Evolutionary conservation across 345 rosid species (phyloP), one percentile per base, ranked within the genome.

Genomic region (Excoecaria cochinchinensis): DNA sequence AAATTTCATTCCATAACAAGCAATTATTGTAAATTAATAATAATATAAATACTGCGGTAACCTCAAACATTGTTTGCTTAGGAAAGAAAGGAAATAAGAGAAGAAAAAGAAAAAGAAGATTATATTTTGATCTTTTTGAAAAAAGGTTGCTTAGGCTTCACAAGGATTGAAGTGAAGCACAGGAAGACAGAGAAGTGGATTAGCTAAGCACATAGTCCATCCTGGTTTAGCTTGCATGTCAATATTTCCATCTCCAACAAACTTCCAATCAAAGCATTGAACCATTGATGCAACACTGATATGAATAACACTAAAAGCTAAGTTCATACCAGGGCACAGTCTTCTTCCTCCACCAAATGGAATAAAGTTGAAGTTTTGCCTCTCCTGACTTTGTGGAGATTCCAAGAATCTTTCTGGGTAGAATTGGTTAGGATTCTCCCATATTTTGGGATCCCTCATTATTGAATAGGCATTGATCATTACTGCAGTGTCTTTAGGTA

Each of bases 221-320:
- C 82, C 81, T 42, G 72, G 38, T 53, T 76, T 68, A 58, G 77
- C 85, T 48, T 83, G 67, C 86, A 79, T 80, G 52, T 71, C 71
- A 72, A 80, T 70, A 24, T 69, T 44, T 8, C 48, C 78, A 55
- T 44, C 57, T 52, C 46, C 56, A 42, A 16, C 36, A 12, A 25
- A 3, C 64, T 67, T 44, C 59, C 59, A 51, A 24, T 69, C 73
- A 69, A 69, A 69, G 73, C 73, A 69, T 9, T 69, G 73, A 69
- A 52, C 24, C 73, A 69, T 31, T 1, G 66, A 47, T 0, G 71
- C 71, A 36, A 74, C 22, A 21, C 22, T 55, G 36, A 39, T 9
- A 21, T 65, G 36, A 65, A 65, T 65, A 4, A 65, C 2, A 19
- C n/a, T 21, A 5, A 55, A 51, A 15, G 77, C 77, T 15, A 74